These are phyloP conservation scores for Acanthamoeba lenticulata DNA, from an alignment of 208 protist genomes.

Conservation along the genomic window DNA sequence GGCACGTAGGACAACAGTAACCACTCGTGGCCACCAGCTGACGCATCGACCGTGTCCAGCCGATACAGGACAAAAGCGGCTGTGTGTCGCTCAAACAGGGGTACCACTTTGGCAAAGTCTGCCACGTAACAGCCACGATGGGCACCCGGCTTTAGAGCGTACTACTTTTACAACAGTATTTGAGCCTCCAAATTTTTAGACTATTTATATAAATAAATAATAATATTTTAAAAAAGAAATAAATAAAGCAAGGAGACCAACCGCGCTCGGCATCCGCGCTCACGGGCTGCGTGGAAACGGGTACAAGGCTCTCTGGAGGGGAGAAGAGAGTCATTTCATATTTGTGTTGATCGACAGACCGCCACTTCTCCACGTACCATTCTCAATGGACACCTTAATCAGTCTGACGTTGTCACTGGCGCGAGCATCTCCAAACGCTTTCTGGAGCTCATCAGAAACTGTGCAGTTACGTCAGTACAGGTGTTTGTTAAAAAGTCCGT, in stretches of 20 bases:
- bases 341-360: too few relatives aligned
- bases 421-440: conserved; percentile 16
- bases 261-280: neutral
- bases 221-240: neutral
- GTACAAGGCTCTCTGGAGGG: neutral
- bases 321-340: neutral
- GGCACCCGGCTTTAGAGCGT: neutral
- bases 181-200: too few relatives aligned
- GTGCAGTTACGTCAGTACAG: neutral
- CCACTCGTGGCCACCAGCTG: neutral
- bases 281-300: neutral
- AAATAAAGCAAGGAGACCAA: neutral
- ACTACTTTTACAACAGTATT: too few relatives aligned
- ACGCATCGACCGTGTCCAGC: neutral
- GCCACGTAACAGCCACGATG: neutral
- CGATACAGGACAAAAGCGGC: neutral
- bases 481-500: neutral
- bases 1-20: conserved; percentile 21
- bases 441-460: neutral
- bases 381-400: conserved; percentile 22
- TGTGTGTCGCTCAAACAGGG: neutral
- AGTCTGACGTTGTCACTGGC: neutral
- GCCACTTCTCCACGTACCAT: neutral
- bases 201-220: neutral
- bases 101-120: neutral